Evolutionary conservation across 1,139 yeast genomes (phyloP), one percentile per base, ranked within the genome.

Genomic region (Diutina siamensis): DNA sequence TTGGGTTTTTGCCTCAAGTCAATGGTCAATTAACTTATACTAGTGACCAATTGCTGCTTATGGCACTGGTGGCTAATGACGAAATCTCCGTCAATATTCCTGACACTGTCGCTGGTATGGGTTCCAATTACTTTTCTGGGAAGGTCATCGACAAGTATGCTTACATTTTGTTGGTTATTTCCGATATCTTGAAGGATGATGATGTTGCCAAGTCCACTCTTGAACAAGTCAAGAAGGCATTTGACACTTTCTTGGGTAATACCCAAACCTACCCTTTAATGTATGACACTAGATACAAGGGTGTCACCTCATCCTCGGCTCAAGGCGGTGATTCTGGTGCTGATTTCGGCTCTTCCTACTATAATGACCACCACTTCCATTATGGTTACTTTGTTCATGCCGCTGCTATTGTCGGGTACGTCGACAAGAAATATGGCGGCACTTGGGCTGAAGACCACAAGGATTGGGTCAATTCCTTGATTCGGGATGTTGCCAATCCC

Each of bases 401-500:
- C 8, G 88, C 89, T 7, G 92, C 94, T 2, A 71, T 82, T 44
- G 71, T 83, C 46, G 92, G 83, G 15, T 67, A 76, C 50, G 72
- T 82, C 38, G 94, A 84, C 59, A 57, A 65, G 22, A 66, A 74
- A 51, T 56, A 63, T 40, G 57, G 45, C 4, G 45, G 45, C 2
- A 15, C 20, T 7, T 44, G 45, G 45, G 41, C 41, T n/a, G 31
- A 35, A 8, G 27, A 35, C 28, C 15, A 27, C 35, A 35, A 44
- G 42, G 78, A 68, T 45, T 81, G 83, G 82, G 80, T 81, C 47
- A 79, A 80, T 56, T 54, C 76, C 2, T 67, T 82, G 50, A 66
- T 84, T 38, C 74, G 94, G 58, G 94, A 84, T 57, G 87, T 81
- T 47, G 87, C 89, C 35, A 83, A 84, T 55, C 94, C 88, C 31